Percentiles rank a stretch among this genome's conserved stretches.
phyloP scores from a whole-genome alignment of 306 rosid species.

The Datisca glomerata region DNA sequence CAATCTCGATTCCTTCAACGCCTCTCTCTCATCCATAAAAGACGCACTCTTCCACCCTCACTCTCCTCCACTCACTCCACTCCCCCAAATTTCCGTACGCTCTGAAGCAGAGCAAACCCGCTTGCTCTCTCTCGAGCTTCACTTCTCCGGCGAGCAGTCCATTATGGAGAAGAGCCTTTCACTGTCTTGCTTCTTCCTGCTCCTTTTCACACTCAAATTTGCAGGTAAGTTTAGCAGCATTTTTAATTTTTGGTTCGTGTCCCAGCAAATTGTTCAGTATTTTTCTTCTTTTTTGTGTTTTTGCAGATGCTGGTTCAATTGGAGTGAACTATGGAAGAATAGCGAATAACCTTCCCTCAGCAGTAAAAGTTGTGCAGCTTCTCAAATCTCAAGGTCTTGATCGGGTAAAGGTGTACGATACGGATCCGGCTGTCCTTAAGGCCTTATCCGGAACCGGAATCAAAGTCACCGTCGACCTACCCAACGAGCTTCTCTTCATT shows the following conservation, averaged over 20 bases:
- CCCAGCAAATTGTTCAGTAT: not conserved
- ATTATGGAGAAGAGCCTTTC: conserved; percentile 13
- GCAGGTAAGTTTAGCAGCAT: conserved; percentile 27
- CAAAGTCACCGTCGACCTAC: conserved; percentile 83
- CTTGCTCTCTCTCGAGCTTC: conserved; percentile 7
- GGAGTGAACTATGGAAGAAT: conserved; percentile 93
- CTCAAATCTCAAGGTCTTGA: conserved; percentile 48
- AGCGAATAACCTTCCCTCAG: conserved; percentile 81
- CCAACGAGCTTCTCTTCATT: conserved; percentile 62
- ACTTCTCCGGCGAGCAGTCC: conserved; percentile 22
- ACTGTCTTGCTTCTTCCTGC: conserved; percentile 10
- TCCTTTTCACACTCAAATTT: conserved; percentile 16
- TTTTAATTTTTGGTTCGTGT: too few relatives aligned
- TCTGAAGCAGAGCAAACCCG: conserved; percentile 1
- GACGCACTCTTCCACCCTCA: conserved; percentile 1
- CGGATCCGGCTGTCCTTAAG: conserved; percentile 74
- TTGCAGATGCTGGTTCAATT: conserved; percentile 53
- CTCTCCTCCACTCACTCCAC: conserved; percentile 1
- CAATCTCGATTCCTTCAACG: conserved; percentile 10
- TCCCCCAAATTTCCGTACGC: conserved; percentile 2
- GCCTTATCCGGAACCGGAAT: conserved; percentile 60
- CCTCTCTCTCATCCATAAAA: conserved; percentile 5
- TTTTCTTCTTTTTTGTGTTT: not conserved
- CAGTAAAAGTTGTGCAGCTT: conserved; percentile 49
- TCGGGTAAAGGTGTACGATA: conserved; percentile 72